Percentiles rank a stretch among this genome's conserved stretches.
phyloP scores from a whole-genome alignment of 2,329 filamentous ascomycete genomes.

The Sporothrix brunneoviolacea region DNA sequence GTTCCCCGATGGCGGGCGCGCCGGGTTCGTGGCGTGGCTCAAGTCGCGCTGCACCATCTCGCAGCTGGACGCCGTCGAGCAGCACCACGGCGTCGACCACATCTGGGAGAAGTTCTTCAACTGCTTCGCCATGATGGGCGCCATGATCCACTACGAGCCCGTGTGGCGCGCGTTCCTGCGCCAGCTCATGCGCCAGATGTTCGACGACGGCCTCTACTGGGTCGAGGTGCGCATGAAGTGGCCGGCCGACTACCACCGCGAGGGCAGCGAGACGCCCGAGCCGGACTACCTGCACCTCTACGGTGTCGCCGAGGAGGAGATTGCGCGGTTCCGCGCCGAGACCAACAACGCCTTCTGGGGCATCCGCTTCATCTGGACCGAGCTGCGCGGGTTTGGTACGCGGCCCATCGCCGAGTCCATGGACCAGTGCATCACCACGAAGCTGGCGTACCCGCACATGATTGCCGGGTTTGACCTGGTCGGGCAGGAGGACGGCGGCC shows the following conservation, averaged over 20 bases:
- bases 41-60: constrained; percentile 66
- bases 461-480: constrained; percentile 87
- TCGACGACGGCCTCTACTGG: constrained; percentile 78
- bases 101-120: constrained; percentile 77
- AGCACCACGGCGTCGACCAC: constrained; percentile 75
- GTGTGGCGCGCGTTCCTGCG: constrained; percentile 73
- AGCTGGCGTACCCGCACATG: constrained; percentile 69
- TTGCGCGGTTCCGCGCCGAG: constrained; percentile 65
- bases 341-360: constrained; percentile 66
- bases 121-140: constrained; percentile 66
- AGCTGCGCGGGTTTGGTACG: constrained; percentile 57
- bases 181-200: constrained; percentile 61
- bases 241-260: constrained; percentile 59
- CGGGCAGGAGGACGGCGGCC: constrained; percentile 75
- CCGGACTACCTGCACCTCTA: constrained; percentile 64
- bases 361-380: constrained; percentile 77
- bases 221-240: constrained; percentile 75
- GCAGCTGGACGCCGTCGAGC: constrained; percentile 63
- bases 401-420: constrained; percentile 69
- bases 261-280: constrained; percentile 60
- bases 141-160: constrained; percentile 81
- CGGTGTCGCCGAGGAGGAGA: constrained; percentile 67
- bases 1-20: constrained; percentile 66
- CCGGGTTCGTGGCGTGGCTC: constrained; percentile 72
- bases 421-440: constrained; percentile 80